Evolutionary conservation across 192 early-diverging fungal species (phyloP), one percentile per base, ranked within the genome.

Genomic region (Oehlia diaphana): DNA sequence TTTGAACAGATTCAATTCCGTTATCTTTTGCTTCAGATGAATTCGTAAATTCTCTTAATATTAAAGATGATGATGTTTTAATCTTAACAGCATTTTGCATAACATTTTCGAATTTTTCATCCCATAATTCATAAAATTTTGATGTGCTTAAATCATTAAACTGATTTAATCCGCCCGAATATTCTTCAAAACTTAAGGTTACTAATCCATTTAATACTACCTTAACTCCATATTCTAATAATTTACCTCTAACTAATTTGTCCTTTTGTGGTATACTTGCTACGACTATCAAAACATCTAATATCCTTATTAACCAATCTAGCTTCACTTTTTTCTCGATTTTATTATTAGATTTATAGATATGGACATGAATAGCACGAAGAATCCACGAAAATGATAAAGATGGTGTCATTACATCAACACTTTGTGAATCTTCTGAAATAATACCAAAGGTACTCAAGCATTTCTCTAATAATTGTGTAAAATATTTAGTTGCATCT

Each of bases 201-300:
- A 79, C 67, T 12, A 82, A 71, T 10, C 85, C 82, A 37, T 83
- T 81, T 37, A 86, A 74, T 64, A 79, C 31, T 2, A 82, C 47
- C 10, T 53, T 68, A 12, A 84, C 23, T 4, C 81, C 83, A 58
- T 67, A 68, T 4, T 77, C 70, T 66, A 82, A 82, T 35, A 76
- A 53, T 21, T 50, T 3, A 49, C 19, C 66, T 35, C 9, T 33
- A 68, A 35, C 2, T 68, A n/a, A n/a, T 44, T 26, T 68, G 4
- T 53, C 8, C 28, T 69, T 63, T 13, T 63, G 26, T 16, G 71
- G 19, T 6, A 61, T 64, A 42, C 78, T 79, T 28, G 70, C 81
- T 31, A 84, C 31, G 9, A 90, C 79, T n/a, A 90, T 86, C 28
- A 90, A 63, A 5, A 87, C 73, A 79, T 90, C 87, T 49, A 90